Evolutionary conservation across 768 basidiomycete genomes (phyloP).

Genomic region (Sarcodon sp.): DNA sequence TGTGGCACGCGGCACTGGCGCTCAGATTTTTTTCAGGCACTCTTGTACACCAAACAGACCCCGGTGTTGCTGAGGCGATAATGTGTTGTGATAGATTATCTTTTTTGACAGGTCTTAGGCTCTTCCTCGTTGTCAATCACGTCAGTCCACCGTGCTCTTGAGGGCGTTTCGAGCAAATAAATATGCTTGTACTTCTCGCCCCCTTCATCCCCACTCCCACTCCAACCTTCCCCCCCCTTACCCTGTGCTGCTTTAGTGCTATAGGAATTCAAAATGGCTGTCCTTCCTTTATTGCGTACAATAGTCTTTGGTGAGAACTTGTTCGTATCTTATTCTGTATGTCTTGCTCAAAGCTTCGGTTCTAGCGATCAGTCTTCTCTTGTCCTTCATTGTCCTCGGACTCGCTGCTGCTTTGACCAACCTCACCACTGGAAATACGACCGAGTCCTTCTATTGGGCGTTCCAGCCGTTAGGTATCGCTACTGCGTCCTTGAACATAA

Average conservation of each 20-base stretch:
- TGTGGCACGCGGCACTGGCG: too few relatives aligned
- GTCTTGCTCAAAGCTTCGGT: not conserved
- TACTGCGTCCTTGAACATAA: slow-evolving; percentile 8
- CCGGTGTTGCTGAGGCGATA: too few relatives aligned
- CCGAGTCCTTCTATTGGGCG: not conserved
- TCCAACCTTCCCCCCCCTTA: not conserved
- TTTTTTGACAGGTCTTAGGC: too few relatives aligned
- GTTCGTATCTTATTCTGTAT: not conserved
- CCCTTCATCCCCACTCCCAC: not conserved
- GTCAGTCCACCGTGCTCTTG: too few relatives aligned
- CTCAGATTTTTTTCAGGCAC: too few relatives aligned
- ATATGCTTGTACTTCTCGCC: not conserved
- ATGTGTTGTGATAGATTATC: too few relatives aligned
- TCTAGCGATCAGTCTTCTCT: not conserved
- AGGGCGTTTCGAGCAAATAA: too few relatives aligned
- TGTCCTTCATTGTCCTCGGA: not conserved
- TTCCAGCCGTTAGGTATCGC: slow-evolving; percentile 11
- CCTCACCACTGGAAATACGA: not conserved
- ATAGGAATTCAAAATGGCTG: too few relatives aligned
- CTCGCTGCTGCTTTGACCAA: not conserved
- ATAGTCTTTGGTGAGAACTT: not conserved
- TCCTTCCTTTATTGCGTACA: not conserved
- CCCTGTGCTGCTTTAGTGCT: not conserved
- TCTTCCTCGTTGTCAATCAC: too few relatives aligned
- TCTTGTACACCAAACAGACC: too few relatives aligned